Percentiles rank a stretch among this genome's conserved stretches.
phyloP scores from a whole-genome alignment of 768 basidiomycete species.

The Rhizopogon sp. region DNA sequence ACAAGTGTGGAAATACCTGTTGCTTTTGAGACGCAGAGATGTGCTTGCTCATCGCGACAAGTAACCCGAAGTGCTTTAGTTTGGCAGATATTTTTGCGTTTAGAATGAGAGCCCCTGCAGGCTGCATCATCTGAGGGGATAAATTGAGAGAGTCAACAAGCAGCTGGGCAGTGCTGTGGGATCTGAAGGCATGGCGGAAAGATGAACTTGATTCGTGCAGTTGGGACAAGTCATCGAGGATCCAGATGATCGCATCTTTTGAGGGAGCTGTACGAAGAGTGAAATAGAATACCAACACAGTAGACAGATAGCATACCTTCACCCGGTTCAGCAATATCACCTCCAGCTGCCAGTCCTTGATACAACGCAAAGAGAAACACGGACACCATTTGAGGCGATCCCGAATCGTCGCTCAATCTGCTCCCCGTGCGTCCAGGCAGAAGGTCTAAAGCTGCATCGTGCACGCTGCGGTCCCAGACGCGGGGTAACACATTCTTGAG shows the following conservation, averaged over 20 bases:
- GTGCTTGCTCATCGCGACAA: slow-evolving; percentile 59
- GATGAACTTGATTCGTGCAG: slow-evolving; percentile 59
- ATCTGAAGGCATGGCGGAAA: slow-evolving; percentile 71
- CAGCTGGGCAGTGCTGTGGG: slow-evolving; percentile 60
- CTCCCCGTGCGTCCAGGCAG: slow-evolving; percentile 42
- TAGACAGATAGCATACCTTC: not conserved
- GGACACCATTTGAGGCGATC: not conserved
- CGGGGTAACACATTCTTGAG: slow-evolving; percentile 63
- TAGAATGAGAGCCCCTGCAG: not conserved
- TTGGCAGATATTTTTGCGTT: slow-evolving; percentile 49
- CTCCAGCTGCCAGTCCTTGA: not conserved
- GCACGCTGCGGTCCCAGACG: slow-evolving; percentile 65
- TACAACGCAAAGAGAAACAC: not conserved
- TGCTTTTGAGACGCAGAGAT: slow-evolving; percentile 65
- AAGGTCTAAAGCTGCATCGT: slow-evolving; percentile 64
- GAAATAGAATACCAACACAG: not conserved
- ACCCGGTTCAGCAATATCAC: not conserved
- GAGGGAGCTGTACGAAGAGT: slow-evolving; percentile 16
- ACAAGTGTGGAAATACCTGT: slow-evolving; percentile 43
- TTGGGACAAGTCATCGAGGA: slow-evolving; percentile 66
- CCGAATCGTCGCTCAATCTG: not conserved
- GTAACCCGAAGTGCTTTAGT: slow-evolving; percentile 61
- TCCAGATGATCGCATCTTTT: slow-evolving; percentile 11
- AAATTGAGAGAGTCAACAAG: slow-evolving; percentile 61
- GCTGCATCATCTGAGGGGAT: slow-evolving; percentile 26